These are phyloP conservation scores for Quercus mongolica DNA, from an alignment of 306 rosid genomes.

Conservation along the genomic window DNA sequence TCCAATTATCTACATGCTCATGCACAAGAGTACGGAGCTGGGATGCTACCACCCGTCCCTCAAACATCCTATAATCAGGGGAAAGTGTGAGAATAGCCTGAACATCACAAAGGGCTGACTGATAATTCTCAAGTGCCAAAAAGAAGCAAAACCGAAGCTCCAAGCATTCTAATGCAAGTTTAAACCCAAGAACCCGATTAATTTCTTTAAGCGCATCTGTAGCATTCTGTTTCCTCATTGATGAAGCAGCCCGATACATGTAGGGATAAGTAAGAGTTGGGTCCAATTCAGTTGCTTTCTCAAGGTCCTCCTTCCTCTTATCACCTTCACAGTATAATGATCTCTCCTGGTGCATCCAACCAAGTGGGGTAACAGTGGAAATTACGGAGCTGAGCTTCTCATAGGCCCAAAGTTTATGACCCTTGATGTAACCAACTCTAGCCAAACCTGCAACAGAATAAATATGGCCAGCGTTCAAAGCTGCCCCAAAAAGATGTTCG, in stretches of 20 bases:
- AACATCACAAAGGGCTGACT: conserved; percentile 81
- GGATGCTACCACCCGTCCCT: conserved; percentile 81
- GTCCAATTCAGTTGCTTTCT: conserved; percentile 76
- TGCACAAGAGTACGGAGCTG: conserved; percentile 80
- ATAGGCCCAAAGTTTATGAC: conserved; percentile 58
- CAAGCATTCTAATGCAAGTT: conserved; percentile 88
- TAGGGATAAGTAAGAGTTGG: conserved; percentile 90
- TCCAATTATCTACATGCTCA: conserved; percentile 88
- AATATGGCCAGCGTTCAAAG: conserved; percentile 77
- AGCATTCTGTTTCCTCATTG: conserved; percentile 61
- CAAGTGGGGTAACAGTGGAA: conserved; percentile 51
- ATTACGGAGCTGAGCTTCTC: conserved; percentile 68
- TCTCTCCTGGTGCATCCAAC: conserved; percentile 95
- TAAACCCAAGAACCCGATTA: conserved; percentile 78
- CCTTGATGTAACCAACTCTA: conserved; percentile 57
- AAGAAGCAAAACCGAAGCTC: conserved; percentile 84
- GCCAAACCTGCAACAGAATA: conserved; percentile 80
- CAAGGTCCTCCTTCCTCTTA: conserved; percentile 73
- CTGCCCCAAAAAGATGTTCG: conserved; percentile 56
- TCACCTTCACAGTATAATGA: conserved; percentile 73
- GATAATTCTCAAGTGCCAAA: conserved; percentile 73
- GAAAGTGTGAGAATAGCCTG: conserved; percentile 83
- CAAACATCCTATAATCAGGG: conserved; percentile 81
- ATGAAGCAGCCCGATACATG: conserved; percentile 77
- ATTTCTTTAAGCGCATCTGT: conserved; percentile 74